Percentiles rank a stretch among this genome's conserved stretches.
These are phyloP conservation scores for Paramecium sonneborni DNA, from an alignment of 73 alveolate genomes.

Conservation along the genomic window DNA sequence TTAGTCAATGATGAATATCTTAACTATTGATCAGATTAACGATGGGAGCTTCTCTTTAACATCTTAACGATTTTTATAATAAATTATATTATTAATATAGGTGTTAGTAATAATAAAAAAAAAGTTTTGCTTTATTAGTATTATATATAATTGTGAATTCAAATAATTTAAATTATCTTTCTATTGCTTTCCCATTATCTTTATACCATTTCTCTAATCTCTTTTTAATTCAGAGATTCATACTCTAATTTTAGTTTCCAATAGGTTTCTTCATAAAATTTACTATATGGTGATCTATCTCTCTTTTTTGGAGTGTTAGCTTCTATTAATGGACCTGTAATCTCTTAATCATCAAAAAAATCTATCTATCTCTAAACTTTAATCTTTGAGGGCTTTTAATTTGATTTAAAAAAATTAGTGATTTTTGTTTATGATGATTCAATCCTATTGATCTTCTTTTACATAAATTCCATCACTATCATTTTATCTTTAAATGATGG, in stretches of 20 bases:
- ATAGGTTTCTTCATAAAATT: constrained; percentile 34
- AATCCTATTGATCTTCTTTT: background rate
- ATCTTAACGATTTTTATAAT: constrained; percentile 2
- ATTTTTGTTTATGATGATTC: background rate
- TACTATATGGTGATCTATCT: background rate
- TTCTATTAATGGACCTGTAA: background rate
- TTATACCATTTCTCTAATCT: background rate
- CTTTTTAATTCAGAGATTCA: background rate
- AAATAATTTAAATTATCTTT: background rate
- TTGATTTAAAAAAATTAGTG: constrained; percentile 14
- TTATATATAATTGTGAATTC: background rate
- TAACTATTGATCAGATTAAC: background rate
- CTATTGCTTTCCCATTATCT: background rate
- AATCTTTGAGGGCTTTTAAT: background rate
- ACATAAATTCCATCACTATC: constrained; percentile 22
- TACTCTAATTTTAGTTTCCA: constrained; percentile 23
- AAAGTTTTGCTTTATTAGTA: background rate
- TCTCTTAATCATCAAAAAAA: background rate
- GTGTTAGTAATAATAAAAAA: background rate
- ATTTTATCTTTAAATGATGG: background rate
- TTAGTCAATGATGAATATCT: background rate
- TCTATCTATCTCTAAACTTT: background rate
- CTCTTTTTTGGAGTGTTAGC: background rate
- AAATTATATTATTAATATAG: background rate
- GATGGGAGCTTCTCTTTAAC: background rate